Base-by-base conservation (phyloP, 495 filamentous ascomycete genomes). In the Paragyromitra xinjiangensis region DNA sequence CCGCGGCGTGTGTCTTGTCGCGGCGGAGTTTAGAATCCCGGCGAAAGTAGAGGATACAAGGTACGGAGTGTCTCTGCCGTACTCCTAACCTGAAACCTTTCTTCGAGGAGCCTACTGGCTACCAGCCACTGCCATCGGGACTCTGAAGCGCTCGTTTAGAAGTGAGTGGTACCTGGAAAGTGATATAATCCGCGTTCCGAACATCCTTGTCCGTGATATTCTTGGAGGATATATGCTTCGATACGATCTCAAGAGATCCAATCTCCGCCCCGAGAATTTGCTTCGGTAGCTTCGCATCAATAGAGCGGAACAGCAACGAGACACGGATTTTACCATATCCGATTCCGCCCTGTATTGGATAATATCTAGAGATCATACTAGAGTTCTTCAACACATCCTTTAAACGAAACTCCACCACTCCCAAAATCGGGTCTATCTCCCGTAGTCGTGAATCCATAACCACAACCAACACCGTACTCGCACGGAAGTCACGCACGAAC, bases 221-320 rank as follows among this genome's bases (percentile, higher is more conserved):
- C 6, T 42, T n/a, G 7, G 73, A 45, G 1, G 81, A 81, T 19
- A 82, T 83, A n/a, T 85, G 74, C 9, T 78, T 71, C 0, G 83
- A 78, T 7, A 83, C 76, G 24, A 92, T 84, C 68, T 91, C 89
- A 1, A 92, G 66, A 1, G 90, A 91, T 2, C 91, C 91, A 69
- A 89, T 90, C 11, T 91, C 87, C 88, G 90, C 91, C 0, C 91
- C 91, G 1, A 88, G 83, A 26, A 91, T 82, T 51, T 87, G 83
- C 44, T 78, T 80, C 1, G 87, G 88, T 14, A 89, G 81, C 56
- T 90, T 84, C 14, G 91, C 75, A 66, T 91, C 85, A 24, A 92
- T 86, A 55, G 90, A 91, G 42, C 91, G 86, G 84, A 92, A 93
- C 1, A 93, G 86, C 82, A 93, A 84, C 29, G 90, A 92, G 66